Evolutionary conservation across 306 rosid genomes (phyloP), one percentile per base, ranked within the genome.

Genomic region (Quercus alba): DNA sequence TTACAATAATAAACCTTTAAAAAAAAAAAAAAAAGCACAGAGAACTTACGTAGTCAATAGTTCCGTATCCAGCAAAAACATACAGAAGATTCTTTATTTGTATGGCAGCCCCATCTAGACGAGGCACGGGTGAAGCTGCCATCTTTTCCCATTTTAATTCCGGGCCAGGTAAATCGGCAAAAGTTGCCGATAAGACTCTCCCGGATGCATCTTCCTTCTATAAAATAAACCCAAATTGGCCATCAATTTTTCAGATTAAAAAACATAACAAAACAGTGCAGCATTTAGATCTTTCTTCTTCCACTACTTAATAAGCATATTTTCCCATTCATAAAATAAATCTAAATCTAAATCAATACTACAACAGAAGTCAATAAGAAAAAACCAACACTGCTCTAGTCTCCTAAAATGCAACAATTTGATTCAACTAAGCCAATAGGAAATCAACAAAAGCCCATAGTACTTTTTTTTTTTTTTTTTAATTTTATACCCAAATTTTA

Each of bases 41-140:
- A 63, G n/a, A 15, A 28, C 66, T 59, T 5, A 94, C 98, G 74
- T 33, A 63, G 86, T 87, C 87, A 79, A 94, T 85, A 52, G 92
- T 83, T 56, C 94, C 99, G 56, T 94, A 94, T 20, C 99, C 99
- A 10, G 99, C 97, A 67, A 94, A 94, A 23, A 94, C 95, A 23
- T 82, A 94, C 19, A 94, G 83, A 20, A 82, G 93, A 86, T 93
- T 70, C 25, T 86, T 88, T 73, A 94, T 93, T 91, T 94, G 99
- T 76, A 93, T 84, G 7, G 97, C 94, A 49, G 93, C 91, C n/a
- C 99, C 99, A 80, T 94, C 99, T 15, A 94, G 92, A 66, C 97
- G 97, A 26, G 99, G 95, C 35, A 94, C 95, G 0, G 99, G 97
- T 2, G 97, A 88, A 10, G 93, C 66, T 18, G 91, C 81, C 91